phyloP scores from a whole-genome alignment of 139 green algal genomes.

The Pleodorina starrii region DNA sequence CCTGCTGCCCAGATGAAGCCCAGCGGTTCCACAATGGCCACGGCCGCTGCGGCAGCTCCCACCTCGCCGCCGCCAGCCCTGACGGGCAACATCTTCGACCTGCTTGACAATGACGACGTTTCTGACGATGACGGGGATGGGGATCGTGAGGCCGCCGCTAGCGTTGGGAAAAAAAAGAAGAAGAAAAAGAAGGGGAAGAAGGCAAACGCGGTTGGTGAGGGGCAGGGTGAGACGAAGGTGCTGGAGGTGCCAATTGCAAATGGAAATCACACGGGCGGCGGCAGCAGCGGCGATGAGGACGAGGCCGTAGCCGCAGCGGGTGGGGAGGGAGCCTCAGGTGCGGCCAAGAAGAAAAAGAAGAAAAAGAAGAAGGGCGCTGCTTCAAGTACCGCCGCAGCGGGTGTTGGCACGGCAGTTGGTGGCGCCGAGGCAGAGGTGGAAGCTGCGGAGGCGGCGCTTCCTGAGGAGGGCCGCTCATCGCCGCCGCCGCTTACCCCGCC shows the following conservation, averaged over 20 bases:
- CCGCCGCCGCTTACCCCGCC: background rate
- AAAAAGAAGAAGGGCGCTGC: constrained; percentile 61
- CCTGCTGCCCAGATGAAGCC: background rate
- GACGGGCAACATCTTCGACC: constrained; percentile 16
- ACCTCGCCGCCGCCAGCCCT: background rate
- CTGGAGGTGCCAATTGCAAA: background rate
- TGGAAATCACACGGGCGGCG: background rate
- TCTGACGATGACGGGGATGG: constrained; percentile 15
- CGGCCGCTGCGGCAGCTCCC: background rate
- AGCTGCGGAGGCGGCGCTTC: background rate
- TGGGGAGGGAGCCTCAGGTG: constrained; percentile 16
- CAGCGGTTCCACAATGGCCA: background rate
- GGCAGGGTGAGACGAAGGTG: background rate
- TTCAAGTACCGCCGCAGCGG: background rate
- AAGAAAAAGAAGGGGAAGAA: constrained; percentile 65
- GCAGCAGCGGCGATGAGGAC: constrained; percentile 36
- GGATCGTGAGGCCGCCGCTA: background rate
- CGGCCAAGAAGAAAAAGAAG: constrained; percentile 63
- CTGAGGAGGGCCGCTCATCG: background rate
- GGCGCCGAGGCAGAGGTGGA: background rate
- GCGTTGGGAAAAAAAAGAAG: constrained; percentile 53
- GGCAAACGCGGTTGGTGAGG: constrained; percentile 19
- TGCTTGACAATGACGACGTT: constrained; percentile 34
- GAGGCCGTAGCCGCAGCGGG: background rate
- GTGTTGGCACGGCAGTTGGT: background rate